Evolutionary conservation across 805 yeast species (phyloP).

Genomic region (Cyberlindnera mrakii): DNA sequence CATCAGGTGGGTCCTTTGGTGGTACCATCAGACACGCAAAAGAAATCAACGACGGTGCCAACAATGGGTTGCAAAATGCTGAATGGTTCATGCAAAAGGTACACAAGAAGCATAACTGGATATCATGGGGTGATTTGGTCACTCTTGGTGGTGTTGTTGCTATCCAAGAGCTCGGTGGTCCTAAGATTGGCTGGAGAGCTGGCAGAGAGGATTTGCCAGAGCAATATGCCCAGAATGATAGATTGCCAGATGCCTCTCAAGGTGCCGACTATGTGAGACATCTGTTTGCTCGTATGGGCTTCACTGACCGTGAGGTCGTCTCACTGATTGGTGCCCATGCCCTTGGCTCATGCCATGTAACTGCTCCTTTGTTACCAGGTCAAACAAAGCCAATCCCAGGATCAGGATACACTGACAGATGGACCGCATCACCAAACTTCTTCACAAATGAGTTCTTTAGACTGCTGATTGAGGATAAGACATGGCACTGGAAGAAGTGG

Average conservation of each 20-base stretch:
- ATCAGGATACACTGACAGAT: conserved; percentile 83
- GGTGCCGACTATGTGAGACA: conserved; percentile 61
- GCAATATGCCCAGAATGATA: conserved; percentile 52
- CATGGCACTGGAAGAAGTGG: conserved; percentile 51
- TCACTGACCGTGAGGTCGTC: conserved; percentile 66
- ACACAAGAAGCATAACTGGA: conserved; percentile 56
- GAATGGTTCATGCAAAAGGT: conserved; percentile 51
- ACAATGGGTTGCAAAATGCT: conserved; percentile 45
- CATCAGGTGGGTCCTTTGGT: conserved; percentile 61
- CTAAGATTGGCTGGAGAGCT: conserved; percentile 74
- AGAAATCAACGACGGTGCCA: conserved; percentile 48
- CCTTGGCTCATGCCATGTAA: conserved; percentile 68
- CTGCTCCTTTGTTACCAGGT: conserved; percentile 23
- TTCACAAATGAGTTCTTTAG: conserved; percentile 72
- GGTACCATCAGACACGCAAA: conserved; percentile 58
- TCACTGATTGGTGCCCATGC: conserved; percentile 73
- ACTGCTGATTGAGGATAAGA: conserved; percentile 44
- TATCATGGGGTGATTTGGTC: conserved; percentile 73
- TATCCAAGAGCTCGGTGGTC: conserved; percentile 74
- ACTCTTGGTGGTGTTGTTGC: conserved; percentile 77
- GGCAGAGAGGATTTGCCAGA: conserved; percentile 64
- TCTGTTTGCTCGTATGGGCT: conserved; percentile 60
- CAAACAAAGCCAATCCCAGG: conserved; percentile 28
- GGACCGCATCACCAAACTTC: conserved; percentile 77
- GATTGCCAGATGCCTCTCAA: conserved; percentile 67